These are phyloP conservation scores for Sarcodon aspratus DNA, from an alignment of 768 basidiomycete species.

Conservation along the genomic window DNA sequence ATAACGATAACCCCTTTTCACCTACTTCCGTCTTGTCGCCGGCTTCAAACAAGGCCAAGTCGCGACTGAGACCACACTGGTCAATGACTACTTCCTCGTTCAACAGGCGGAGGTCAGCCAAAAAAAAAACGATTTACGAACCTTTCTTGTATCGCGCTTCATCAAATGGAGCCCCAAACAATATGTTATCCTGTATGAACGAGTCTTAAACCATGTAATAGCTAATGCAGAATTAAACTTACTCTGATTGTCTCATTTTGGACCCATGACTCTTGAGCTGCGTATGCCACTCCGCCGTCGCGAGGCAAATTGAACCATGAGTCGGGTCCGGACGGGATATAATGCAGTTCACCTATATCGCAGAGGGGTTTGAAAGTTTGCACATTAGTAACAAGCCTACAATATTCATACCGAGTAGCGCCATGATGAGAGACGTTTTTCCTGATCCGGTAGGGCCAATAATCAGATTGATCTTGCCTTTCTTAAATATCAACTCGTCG, in stretches of 20 bases:
- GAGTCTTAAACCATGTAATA: neutral
- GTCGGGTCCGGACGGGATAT: constrained; percentile 16
- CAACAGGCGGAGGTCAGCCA: neutral
- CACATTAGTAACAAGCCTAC: neutral
- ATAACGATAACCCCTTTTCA: constrained; percentile 41
- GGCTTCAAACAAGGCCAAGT: constrained; percentile 34
- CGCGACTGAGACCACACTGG: constrained; percentile 31
- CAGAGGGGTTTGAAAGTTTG: neutral
- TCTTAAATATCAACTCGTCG: constrained; percentile 15
- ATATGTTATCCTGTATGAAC: constrained; percentile 12
- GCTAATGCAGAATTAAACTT: neutral
- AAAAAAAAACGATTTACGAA: neutral
- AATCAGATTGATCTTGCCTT: constrained; percentile 18
- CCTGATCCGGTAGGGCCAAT: constrained; percentile 20
- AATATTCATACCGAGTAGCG: constrained; percentile 12
- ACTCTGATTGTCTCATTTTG: constrained; percentile 31
- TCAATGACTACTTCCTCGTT: constrained; percentile 15
- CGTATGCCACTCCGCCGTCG: constrained; percentile 32
- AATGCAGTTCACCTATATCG: constrained; percentile 19
- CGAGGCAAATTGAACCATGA: constrained; percentile 32
- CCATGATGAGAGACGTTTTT: constrained; percentile 21
- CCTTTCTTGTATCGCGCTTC: constrained; percentile 16
- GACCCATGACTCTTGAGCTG: constrained; percentile 39
- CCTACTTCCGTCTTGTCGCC: constrained; percentile 48
- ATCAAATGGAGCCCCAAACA: constrained; percentile 17